Percentiles rank a stretch among this genome's conserved stretches.
Evolutionary conservation across 495 filamentous ascomycete species (phyloP).

Genomic region (Lepidopterella palustris): DNA sequence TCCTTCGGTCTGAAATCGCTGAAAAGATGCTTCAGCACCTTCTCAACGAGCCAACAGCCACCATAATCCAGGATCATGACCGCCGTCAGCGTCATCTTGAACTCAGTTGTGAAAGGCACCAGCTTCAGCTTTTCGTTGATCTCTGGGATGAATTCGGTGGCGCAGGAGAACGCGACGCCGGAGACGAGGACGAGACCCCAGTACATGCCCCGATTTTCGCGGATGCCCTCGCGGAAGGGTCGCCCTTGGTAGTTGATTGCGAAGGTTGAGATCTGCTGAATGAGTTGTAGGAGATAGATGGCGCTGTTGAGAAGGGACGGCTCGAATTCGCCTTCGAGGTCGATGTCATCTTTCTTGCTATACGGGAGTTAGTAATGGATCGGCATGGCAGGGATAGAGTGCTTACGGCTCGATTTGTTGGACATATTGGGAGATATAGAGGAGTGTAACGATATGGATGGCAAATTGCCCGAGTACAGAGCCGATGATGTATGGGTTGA

Average conservation of each 20-base stretch:
- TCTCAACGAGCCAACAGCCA: constrained; percentile 85
- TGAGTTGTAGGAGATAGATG: constrained; percentile 95
- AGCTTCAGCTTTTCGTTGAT: constrained; percentile 89
- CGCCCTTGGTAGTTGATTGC: constrained; percentile 99
- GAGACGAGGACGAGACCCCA: constrained; percentile 87
- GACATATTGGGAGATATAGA: constrained; percentile 90
- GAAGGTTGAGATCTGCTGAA: constrained; percentile 99
- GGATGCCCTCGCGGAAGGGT: constrained; percentile 91
- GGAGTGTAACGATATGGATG: constrained; percentile 86
- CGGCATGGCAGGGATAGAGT: background rate
- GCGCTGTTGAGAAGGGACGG: constrained; percentile 94
- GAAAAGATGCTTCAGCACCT: constrained; percentile 76
- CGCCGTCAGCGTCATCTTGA: constrained; percentile 78
- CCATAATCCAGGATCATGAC: constrained; percentile 86
- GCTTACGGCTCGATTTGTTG: constrained; percentile 74
- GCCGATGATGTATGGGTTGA: constrained; percentile 97
- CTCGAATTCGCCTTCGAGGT: constrained; percentile 91
- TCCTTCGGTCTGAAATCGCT: constrained; percentile 92
- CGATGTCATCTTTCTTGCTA: constrained; percentile 64
- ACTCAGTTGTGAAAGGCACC: constrained; percentile 84
- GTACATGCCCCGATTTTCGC: constrained; percentile 97
- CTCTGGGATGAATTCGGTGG: constrained; percentile 92
- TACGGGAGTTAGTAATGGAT: background rate
- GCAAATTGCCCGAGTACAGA: constrained; percentile 97
- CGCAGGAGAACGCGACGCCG: constrained; percentile 87